Base-by-base conservation (phyloP, 1,139 yeast species). In the Pichia sp. region DNA sequence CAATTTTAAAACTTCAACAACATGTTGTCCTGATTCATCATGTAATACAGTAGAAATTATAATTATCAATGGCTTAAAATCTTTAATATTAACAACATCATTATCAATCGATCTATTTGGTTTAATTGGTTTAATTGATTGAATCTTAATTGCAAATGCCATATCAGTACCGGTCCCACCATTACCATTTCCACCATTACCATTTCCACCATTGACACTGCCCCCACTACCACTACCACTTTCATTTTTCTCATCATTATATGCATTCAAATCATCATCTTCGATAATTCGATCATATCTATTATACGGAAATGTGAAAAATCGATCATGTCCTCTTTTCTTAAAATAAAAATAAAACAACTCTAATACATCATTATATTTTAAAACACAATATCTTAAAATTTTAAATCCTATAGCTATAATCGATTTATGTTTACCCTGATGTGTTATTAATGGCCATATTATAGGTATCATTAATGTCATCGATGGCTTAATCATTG, bases 1-100 rank as follows among this genome's bases (percentile, higher is more conserved):
- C 33, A 91, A 71, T 61, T 84, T 86, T 41, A 93, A 62, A 0
- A 96, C 96, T 62, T 91, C 91, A 46, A 83, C 83, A 57, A 93
- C 77, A 62, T 91, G 97, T 5, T 80, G 67, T 31, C 80, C 73
- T 34, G 54, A 47, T 29, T 79, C 56, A 11, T 51, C 51, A 3
- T 42, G 42, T 25, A 53, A 13, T 7, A 47, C 43, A n/a, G 27
- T 19, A 8, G 38, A 31, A 8, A 53, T 48, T 7, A 47, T 34
- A 18, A 41, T 43, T 3, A 47, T n/a, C 16, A 53, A 45, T 19
- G 55, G 55, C 38, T 38, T 28, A 49, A 53, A 50, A 18, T 45
- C 39, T 28, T 47, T 30, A 8, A 49, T 39, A n/a, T 13, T n/a
- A 8, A 10, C 36, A 8, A 10, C 36, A 10, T 52, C 52, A 11